Evolutionary conservation across 768 basidiomycete species (phyloP).

Genomic region (Erythrobasidium yunnanense): DNA sequence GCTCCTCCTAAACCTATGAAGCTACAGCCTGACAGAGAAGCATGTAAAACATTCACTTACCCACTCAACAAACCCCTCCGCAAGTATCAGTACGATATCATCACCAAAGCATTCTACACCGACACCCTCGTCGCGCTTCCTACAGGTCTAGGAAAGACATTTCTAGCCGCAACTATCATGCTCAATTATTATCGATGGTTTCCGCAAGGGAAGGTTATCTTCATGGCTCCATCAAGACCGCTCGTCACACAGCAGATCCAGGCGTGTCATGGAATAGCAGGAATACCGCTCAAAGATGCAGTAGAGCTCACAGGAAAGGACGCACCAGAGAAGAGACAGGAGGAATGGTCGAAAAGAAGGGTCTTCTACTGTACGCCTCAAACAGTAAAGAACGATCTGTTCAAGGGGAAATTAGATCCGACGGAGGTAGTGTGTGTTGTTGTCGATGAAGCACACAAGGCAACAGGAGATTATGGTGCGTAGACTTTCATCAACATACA

Average conservation of each 20-base stretch:
- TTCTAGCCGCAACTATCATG: conserved; percentile 95
- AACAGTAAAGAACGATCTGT: conserved; percentile 78
- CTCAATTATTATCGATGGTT: conserved; percentile 65
- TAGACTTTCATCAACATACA: conserved; percentile 12
- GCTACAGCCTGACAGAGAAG: conserved; percentile 61
- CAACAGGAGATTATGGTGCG: conserved; percentile 67
- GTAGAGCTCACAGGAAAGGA: conserved; percentile 76
- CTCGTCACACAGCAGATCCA: conserved; percentile 89
- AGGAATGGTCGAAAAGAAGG: conserved; percentile 40
- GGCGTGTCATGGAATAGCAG: conserved; percentile 84
- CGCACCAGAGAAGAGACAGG: conserved; percentile 48
- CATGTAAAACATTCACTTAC: conserved; percentile 76
- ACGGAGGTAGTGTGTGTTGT: conserved; percentile 74
- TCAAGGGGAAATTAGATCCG: conserved; percentile 60
- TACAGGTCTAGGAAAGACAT: conserved; percentile 94
- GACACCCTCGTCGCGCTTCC: conserved; percentile 90
- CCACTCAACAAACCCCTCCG: conserved; percentile 78
- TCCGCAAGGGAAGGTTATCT: conserved; percentile 79
- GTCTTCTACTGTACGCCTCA: conserved; percentile 47
- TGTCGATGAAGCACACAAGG: conserved; percentile 81
- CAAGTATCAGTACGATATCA: conserved; percentile 90
- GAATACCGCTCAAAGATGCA: conserved; percentile 77
- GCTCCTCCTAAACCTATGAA: conserved; percentile 77
- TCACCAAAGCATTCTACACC: conserved; percentile 69
- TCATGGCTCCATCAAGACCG: conserved; percentile 91